phyloP scores from a whole-genome alignment of 2,329 filamentous ascomycete genomes.

The Didymellaceae sp. region DNA sequence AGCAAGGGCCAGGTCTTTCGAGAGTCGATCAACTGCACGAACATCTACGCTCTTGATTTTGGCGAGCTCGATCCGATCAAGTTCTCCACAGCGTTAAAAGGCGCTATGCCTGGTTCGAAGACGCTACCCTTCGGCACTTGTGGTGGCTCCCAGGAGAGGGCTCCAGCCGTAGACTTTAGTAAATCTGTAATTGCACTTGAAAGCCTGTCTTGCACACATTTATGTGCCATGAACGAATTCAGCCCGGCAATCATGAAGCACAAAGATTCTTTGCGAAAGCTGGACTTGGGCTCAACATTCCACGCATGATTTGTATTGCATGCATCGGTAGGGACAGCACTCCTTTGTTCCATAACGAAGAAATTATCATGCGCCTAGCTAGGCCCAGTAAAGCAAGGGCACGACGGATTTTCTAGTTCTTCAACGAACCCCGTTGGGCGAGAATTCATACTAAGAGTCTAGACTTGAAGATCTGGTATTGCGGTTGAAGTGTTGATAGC shows the following conservation, averaged over 20 bases:
- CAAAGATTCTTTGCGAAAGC: slow-evolving; percentile 4
- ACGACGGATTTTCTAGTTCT: no score
- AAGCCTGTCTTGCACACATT: no score
- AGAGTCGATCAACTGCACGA: not conserved
- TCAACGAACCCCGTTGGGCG: no score
- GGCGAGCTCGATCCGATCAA: slow-evolving; percentile 4
- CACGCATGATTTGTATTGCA: no score
- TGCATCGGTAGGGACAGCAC: no score
- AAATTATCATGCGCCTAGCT: no score
- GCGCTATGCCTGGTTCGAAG: slow-evolving; percentile 1
- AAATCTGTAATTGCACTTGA: not conserved
- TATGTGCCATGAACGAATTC: not conserved
- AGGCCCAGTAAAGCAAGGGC: no score
- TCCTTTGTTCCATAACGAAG: no score
- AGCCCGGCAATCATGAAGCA: slow-evolving; percentile 18
- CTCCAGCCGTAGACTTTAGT: not conserved
- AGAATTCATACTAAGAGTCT: no score
- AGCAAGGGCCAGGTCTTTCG: not conserved
- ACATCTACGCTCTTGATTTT: slow-evolving; percentile 17
- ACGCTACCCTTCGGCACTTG: not conserved
- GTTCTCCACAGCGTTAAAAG: slow-evolving; percentile 11
- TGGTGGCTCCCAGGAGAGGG: no score
- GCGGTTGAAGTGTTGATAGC: no score
- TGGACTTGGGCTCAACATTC: not conserved
- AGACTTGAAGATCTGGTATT: no score